Base-by-base conservation (phyloP, 1,284 basidiomycete species). In the Xanthoconium separans region DNA sequence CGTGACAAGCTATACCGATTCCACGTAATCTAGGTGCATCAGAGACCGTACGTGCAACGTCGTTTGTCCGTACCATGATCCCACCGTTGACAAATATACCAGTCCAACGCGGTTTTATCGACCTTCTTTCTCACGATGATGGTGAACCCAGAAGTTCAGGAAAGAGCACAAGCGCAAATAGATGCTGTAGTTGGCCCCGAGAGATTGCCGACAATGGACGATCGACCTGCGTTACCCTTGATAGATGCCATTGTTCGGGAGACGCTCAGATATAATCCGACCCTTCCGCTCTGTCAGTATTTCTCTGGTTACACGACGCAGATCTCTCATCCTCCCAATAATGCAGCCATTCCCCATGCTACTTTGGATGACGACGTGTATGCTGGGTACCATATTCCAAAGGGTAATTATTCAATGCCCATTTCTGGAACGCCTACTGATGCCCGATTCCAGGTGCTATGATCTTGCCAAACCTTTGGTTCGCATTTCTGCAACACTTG, bases 141-240 rank as follows among this genome's bases (percentile, higher is more conserved):
- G 22, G 3, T 58, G 31, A 40, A 55, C 13, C 57, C 40, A 3
- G 41, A 0, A 10, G 44, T 15, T 4, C 57, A 58, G 34, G 44
- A 59, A 33, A 47, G 47, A 20, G 52, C 48, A 1, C 57, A 58
- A 34, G 44, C 39, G 13, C 45, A 58, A 12, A 59, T 58, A 10
- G 51, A 59, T 39, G 46, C 37, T 4, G 31, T 55, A 2, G 13
- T 49, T 3, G 39, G 30, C 20, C 13, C 18, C 6, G 11, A 30
- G 16, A 43, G 40, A 22, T 43, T 49, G 22, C 47, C 47, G 13
- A 43, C 39, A 9, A 31, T n/a, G 16, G 30, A 49, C 1, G 47
- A 49, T 27, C 47, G 47, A 9, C 22, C 30, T 6, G 13, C 20
- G 10, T 43, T 49, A 16, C 47, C 47, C 11, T 33, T n/a, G 2